phyloP scores from a whole-genome alignment of 129 eudicot genomes.

The Calendula officinalis region DNA sequence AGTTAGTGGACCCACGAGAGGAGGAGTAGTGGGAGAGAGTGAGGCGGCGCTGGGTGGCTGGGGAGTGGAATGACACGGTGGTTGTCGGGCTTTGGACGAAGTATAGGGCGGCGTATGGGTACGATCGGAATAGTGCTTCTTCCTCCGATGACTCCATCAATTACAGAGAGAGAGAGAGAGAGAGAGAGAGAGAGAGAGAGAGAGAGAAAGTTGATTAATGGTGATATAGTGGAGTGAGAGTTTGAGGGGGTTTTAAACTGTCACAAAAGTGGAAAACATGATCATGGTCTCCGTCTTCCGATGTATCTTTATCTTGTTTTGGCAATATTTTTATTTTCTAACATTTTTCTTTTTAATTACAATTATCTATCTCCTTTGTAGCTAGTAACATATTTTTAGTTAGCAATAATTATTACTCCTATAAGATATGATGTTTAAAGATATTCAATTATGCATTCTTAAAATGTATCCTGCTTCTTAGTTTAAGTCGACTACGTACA shows the following conservation, averaged over 20 bases:
- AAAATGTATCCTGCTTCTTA: too few species aligned
- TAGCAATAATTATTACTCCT: too few species aligned
- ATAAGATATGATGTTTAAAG: too few species aligned
- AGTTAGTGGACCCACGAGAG: slow-evolving; percentile 61
- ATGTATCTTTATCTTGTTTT: not conserved
- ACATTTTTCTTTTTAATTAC: not conserved
- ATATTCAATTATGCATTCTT: too few species aligned
- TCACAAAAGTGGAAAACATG: slow-evolving; percentile 16
- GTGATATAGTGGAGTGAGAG: slow-evolving; percentile 7
- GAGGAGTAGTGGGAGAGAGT: slow-evolving; percentile 68
- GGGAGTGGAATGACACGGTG: slow-evolving; percentile 19
- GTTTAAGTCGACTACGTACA: too few species aligned
- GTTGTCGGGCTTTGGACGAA: slow-evolving; percentile 72
- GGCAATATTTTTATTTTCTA: not conserved
- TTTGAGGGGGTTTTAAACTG: slow-evolving; percentile 34
- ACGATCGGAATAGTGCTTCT: slow-evolving; percentile 55
- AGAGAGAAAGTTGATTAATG: not conserved
- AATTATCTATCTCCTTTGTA: too few species aligned
- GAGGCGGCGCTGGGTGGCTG: slow-evolving; percentile 30
- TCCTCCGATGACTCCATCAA: slow-evolving; percentile 52
- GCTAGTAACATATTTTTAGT: too few species aligned
- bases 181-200: not conserved
- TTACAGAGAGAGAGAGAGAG: slow-evolving; percentile 9
- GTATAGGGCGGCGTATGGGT: slow-evolving; percentile 54
- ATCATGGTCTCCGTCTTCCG: not conserved